phyloP scores from a whole-genome alignment of 2,329 filamentous ascomycete species.

The Penicillium digitatum region DNA sequence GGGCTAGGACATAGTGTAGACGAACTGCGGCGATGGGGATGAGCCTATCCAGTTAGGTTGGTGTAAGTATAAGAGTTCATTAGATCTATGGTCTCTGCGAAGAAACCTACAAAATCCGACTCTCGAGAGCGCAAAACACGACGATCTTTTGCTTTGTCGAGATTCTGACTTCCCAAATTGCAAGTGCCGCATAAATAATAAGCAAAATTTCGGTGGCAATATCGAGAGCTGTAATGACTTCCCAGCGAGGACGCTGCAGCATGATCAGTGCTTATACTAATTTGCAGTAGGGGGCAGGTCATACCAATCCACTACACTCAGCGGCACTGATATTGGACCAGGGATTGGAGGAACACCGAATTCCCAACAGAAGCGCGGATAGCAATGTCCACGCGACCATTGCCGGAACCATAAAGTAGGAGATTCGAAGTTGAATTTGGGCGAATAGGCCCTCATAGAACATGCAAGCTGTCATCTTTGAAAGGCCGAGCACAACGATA shows the following conservation, averaged over 20 bases:
- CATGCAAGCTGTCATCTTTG: conserved; percentile 15
- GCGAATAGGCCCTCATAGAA: conserved; percentile 17
- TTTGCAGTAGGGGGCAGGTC: not conserved
- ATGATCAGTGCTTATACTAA: not conserved
- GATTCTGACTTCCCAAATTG: conserved; percentile 13
- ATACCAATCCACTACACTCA: conserved; percentile 12
- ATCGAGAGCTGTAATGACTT: conserved; percentile 15
- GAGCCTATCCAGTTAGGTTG: conserved; percentile 1
- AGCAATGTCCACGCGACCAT: conserved; percentile 8
- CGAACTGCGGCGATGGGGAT: conserved; percentile 14
- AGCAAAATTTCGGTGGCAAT: conserved; percentile 12
- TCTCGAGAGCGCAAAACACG: conserved; percentile 11
- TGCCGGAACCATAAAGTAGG: not conserved
- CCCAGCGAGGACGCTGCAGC: conserved; percentile 11
- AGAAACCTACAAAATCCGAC: conserved; percentile 1
- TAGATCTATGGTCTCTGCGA: not conserved
- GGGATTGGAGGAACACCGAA: conserved; percentile 11
- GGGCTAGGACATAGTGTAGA: conserved; percentile 6
- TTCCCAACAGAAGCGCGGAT: conserved; percentile 4
- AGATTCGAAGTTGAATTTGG: conserved; percentile 2
- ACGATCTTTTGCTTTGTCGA: conserved; percentile 13
- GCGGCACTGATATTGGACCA: conserved; percentile 13
- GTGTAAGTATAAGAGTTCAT: not conserved
- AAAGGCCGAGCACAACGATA: conserved; percentile 12
- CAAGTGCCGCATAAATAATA: conserved; percentile 9